Evolutionary conservation across 768 basidiomycete genomes (phyloP), one percentile per base, ranked within the genome.

Genomic region (Thelephora aurantiotincta): DNA sequence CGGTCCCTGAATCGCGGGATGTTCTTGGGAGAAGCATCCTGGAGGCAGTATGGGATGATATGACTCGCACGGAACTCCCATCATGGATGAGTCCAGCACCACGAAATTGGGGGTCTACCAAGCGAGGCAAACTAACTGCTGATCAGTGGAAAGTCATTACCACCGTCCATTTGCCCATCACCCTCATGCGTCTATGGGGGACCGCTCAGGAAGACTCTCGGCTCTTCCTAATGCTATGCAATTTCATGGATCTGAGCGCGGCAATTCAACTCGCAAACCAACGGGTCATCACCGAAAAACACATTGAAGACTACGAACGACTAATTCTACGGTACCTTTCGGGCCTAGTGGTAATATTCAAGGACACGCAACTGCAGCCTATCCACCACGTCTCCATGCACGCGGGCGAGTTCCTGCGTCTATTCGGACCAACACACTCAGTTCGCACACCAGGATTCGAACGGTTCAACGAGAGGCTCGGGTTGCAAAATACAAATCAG

Each of bases 331-430:
- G 19, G 3, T 72, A 73, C 51, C 58, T 72, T 1, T 26, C 30
- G 0, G 55, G 51, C 1, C 20, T 71, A 3, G 45, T 52, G 0
- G 43, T 51, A 0, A 56, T 72, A 0, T 73, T 58, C 49, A 62
- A 60, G 0, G 54, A 56, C 11, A 49, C 52, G 4, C 38, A 43
- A 1, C 47, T 71, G 14, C 51, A 50, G 1, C 61, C 65, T 0
- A 67, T 68, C 37, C 68, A 72, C 6, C 72, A 72, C 50, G 44
- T 68, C 3, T 49, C 65, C 0, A 52, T 74, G 14, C 71, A 73
- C 53, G 51, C 69, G 19, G 51, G 52, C 0, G 48, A 58, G 3
- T 54, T 58, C 18, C 50, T 73, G 2, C 4, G n/a, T 11, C n/a
- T 41, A 12, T 53, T 48, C 26, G 50, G 52, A 2, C 52, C 50